Conservation (phyloP, 1,284 basidiomycete species). For the Sphagnurus paluster region DNA sequence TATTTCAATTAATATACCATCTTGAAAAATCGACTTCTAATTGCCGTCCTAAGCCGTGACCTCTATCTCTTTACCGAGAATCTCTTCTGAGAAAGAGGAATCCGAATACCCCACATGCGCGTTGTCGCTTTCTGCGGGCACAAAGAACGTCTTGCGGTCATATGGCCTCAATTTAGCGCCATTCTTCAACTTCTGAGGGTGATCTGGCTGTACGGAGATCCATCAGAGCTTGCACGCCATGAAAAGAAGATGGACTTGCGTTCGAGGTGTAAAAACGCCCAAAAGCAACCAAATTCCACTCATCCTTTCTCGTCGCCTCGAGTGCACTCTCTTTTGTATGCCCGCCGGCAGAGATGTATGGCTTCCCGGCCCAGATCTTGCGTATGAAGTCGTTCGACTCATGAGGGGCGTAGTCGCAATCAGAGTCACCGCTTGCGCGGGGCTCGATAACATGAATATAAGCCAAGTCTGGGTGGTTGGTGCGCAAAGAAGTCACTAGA, state of each 20-base stretch:
- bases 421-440: slow-evolving; percentile 25
- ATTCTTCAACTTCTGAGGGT: too few species aligned
- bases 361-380: slow-evolving; percentile 30
- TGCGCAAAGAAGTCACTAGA: slow-evolving; percentile 30
- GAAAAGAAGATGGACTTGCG: slow-evolving; percentile 24
- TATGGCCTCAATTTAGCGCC: too few species aligned
- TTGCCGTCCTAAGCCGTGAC: too few species aligned
- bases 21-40: too few species aligned
- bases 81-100: too few species aligned
- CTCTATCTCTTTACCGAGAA: too few species aligned
- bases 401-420: slow-evolving; percentile 7
- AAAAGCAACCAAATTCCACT: slow-evolving; percentile 38
- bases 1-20: too few species aligned
- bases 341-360: slow-evolving; percentile 52
- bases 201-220: too few species aligned
- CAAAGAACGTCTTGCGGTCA: too few species aligned
- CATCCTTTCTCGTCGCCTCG: slow-evolving; percentile 27
- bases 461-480: slow-evolving; percentile 46
- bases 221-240: too few species aligned
- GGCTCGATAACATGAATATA: slow-evolving; percentile 63
- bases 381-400: slow-evolving; percentile 38
- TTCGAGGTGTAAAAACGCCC: slow-evolving; percentile 48
- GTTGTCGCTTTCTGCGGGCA: too few species aligned
- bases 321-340: slow-evolving; percentile 34
- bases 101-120: too few species aligned